Percentiles rank a stretch among this genome's conserved stretches.
These are phyloP conservation scores for Colletotrichum australisinense DNA, from an alignment of 2,329 filamentous ascomycete species.

Conservation along the genomic window DNA sequence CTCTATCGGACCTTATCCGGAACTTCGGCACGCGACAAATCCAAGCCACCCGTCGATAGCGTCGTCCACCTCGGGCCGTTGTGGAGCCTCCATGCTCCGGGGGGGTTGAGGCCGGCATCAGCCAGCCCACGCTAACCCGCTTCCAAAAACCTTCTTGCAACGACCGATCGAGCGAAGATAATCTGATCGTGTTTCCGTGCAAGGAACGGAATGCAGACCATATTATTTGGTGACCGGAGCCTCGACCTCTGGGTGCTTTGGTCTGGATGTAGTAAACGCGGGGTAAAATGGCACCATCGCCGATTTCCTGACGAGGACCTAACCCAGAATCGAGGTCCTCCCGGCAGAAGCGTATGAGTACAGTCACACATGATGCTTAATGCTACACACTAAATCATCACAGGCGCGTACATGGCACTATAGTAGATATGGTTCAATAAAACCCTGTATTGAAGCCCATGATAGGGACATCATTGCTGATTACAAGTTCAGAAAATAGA, in stretches of 20 bases:
- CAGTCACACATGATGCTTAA: too few species aligned
- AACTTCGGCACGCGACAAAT: neutral
- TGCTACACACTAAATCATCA: neutral
- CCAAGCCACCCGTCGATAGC: neutral
- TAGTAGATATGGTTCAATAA: neutral
- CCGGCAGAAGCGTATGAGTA: too few species aligned
- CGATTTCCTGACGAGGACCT: too few species aligned
- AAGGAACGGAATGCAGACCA: too few species aligned
- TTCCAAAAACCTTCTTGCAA: neutral
- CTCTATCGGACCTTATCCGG: neutral
- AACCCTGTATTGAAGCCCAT: neutral
- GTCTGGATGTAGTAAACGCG: neutral
- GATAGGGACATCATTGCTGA: neutral
- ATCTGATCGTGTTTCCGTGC: neutral
- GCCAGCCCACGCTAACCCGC: neutral
- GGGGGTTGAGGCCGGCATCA: neutral
- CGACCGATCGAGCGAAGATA: neutral
- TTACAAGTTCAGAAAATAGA: constrained; percentile 8
- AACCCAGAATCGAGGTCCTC: too few species aligned
- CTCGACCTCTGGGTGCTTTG: neutral
- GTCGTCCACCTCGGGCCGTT: neutral
- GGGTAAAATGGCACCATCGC: neutral
- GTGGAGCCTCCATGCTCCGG: neutral
- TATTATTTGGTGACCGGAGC: neutral
- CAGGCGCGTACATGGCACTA: neutral